Base-by-base conservation (phyloP, 768 basidiomycete genomes). In the Pisolithus sp. region DNA sequence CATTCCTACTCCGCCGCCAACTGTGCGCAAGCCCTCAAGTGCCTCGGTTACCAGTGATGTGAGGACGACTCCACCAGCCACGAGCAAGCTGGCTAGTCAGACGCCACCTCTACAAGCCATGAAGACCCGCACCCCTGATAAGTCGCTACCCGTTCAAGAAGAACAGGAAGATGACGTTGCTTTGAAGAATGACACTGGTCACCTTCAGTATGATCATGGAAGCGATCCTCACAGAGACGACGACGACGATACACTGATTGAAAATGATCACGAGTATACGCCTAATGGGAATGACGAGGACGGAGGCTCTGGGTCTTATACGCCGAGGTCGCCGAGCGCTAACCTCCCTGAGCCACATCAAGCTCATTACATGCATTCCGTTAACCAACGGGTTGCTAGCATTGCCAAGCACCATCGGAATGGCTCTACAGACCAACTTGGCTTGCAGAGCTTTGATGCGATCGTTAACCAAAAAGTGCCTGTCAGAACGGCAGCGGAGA, bases 141-240 rank as follows among this genome's bases (percentile, higher is more conserved):
- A 85, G 31, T 86, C 86, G 15, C 73, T 89, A 23, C 86, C 86
- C 18, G 77, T 88, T 3, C 86, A 89, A 64, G 86, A 89, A 62
- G 86, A 87, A 54, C 76, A 76, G 26, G 85, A 87, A 59, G 86
- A 87, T 57, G 84, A 86, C 55, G 68, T 74, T 17, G 66, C 66
- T 3, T 37, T 57, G 36, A 76, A 74, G 59, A 70, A 67, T 30
- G 65, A 57, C 15, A 76, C 79, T 23, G 76, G 69, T 17, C 67
- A 70, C 52, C 51, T 62, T 36, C 54, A 64, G 40, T 73, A 75
- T 57, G 67, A 69, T 18, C 68, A 65, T 17, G 63, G 60, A 34
- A 59, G 46, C 37, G 73, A 69, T 24, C 62, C 70, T 30, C 72
- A 68, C 47, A 74, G 63, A 53, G 77, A 77, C 20, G 76, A 76